Conservation (phyloP, 2,329 filamentous ascomycete species). For the Trichoderma guizhouense region DNA sequence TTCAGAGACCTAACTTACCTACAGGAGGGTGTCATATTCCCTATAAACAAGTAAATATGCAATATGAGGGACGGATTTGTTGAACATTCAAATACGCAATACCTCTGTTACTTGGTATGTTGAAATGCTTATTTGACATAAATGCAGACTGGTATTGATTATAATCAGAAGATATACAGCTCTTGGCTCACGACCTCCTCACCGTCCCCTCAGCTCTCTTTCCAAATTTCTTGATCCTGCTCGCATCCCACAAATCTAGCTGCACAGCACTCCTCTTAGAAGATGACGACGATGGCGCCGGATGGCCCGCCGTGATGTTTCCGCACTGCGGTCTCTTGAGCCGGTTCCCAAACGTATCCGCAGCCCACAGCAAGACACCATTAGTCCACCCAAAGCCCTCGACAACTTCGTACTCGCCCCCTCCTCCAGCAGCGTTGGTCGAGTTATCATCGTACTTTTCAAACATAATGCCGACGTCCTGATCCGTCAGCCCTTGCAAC, state of each 20-base stretch:
- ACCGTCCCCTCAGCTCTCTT: neutral
- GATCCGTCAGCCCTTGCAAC: slow-evolving; percentile 43
- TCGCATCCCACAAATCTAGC: slow-evolving; percentile 44
- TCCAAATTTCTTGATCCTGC: slow-evolving; percentile 48
- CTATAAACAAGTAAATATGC: too few relatives aligned
- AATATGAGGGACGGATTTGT: too few relatives aligned
- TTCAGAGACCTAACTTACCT: too few relatives aligned
- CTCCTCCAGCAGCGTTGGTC: slow-evolving; percentile 59
- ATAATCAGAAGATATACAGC: neutral
- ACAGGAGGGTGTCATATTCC: too few relatives aligned
- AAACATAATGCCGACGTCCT: slow-evolving; percentile 60
- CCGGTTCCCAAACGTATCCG: slow-evolving; percentile 57
- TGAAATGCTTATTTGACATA: neutral
- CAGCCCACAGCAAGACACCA: slow-evolving; percentile 64
- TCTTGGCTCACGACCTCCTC: neutral
- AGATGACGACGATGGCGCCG: slow-evolving; percentile 23
- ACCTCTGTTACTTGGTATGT: neutral
- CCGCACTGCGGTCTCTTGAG: slow-evolving; percentile 56
- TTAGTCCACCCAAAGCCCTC: slow-evolving; percentile 71
- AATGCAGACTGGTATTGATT: neutral
- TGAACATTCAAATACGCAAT: too few relatives aligned
- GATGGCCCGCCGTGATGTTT: slow-evolving; percentile 43
- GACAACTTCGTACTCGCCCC: slow-evolving; percentile 67
- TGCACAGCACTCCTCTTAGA: slow-evolving; percentile 43
- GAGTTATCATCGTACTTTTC: slow-evolving; percentile 64